Evolutionary conservation across 805 yeast genomes (phyloP).

Genomic region (Candida fluviatilis): DNA sequence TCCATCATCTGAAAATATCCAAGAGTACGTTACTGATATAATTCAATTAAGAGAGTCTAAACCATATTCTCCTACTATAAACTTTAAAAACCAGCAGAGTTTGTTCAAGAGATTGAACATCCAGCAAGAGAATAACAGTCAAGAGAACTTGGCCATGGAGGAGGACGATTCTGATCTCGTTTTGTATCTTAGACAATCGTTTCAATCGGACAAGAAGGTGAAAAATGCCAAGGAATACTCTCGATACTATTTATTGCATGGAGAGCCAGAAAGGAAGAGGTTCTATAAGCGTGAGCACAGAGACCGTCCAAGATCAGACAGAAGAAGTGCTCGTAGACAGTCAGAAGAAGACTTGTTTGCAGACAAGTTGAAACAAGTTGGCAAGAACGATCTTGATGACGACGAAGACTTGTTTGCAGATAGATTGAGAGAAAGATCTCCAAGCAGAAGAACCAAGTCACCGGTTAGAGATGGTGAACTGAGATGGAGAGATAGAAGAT

Average conservation of each 20-base stretch:
- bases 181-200: slow-evolving; percentile 47
- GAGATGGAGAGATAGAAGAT: slow-evolving; percentile 11
- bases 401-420: slow-evolving; percentile 22
- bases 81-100: slow-evolving; percentile 27
- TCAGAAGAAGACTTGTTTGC: slow-evolving; percentile 34
- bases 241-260: slow-evolving; percentile 63
- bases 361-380: slow-evolving; percentile 14
- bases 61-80: slow-evolving; percentile 34
- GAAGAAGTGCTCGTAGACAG: slow-evolving; percentile 7
- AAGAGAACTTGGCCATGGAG: slow-evolving; percentile 21
- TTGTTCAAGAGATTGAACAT: slow-evolving; percentile 24
- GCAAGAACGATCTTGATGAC: slow-evolving; percentile 2
- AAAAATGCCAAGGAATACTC: slow-evolving; percentile 55
- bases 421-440: slow-evolving; percentile 19
- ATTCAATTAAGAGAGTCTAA: slow-evolving; percentile 38
- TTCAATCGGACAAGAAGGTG: slow-evolving; percentile 52
- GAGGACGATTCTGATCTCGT: slow-evolving; percentile 35
- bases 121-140: slow-evolving; percentile 7
- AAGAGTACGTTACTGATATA: slow-evolving; percentile 18
- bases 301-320: slow-evolving; percentile 5
- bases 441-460: slow-evolving; percentile 6
- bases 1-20: slow-evolving; percentile 5
- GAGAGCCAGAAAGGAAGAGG: slow-evolving; percentile 57
- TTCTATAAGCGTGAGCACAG: slow-evolving; percentile 7
- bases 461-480: background rate